These are phyloP conservation scores for Phaffomyces thermotolerans DNA, from an alignment of 805 yeast genomes.

Conservation along the genomic window DNA sequence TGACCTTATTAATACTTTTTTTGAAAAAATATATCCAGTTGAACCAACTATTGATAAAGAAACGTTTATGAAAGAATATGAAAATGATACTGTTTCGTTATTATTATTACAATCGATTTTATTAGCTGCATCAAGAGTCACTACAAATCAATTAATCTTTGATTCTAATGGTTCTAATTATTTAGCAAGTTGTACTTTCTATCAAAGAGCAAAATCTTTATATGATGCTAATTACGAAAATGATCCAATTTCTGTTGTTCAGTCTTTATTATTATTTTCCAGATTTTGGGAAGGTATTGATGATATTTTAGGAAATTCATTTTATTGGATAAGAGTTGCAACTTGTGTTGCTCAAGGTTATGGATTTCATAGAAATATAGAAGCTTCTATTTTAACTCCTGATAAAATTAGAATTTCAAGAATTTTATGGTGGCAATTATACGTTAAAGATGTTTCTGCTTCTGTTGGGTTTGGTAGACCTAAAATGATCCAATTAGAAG, in stretches of 20 bases:
- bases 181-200: slow-evolving; percentile 50
- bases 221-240: slow-evolving; percentile 64
- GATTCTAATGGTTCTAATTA: slow-evolving; percentile 41
- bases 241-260: slow-evolving; percentile 55
- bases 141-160: slow-evolving; percentile 42
- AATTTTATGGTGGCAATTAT: slow-evolving; percentile 73
- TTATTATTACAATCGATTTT: slow-evolving; percentile 62
- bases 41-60: slow-evolving; percentile 62
- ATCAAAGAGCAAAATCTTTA: slow-evolving; percentile 66
- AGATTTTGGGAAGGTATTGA: slow-evolving; percentile 73
- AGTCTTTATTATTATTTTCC: slow-evolving; percentile 54
- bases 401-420: slow-evolving; percentile 46
- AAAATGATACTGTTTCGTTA: slow-evolving; percentile 50
- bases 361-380: slow-evolving; percentile 62
- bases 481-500: slow-evolving; percentile 56
- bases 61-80: slow-evolving; percentile 51
- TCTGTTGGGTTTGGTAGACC: slow-evolving; percentile 76
- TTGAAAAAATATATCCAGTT: slow-evolving; percentile 57
- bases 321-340: slow-evolving; percentile 66
- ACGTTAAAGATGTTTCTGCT: slow-evolving; percentile 60
- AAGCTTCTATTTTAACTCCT: slow-evolving; percentile 29
- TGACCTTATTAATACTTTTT: slow-evolving; percentile 55
- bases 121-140: slow-evolving; percentile 60
- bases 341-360: slow-evolving; percentile 65
- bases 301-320: slow-evolving; percentile 56